Percentiles rank a stretch among this genome's conserved stretches.
These are phyloP conservation scores for Clitopilus passeckerianus DNA, from an alignment of 768 basidiomycete genomes.

Conservation along the genomic window DNA sequence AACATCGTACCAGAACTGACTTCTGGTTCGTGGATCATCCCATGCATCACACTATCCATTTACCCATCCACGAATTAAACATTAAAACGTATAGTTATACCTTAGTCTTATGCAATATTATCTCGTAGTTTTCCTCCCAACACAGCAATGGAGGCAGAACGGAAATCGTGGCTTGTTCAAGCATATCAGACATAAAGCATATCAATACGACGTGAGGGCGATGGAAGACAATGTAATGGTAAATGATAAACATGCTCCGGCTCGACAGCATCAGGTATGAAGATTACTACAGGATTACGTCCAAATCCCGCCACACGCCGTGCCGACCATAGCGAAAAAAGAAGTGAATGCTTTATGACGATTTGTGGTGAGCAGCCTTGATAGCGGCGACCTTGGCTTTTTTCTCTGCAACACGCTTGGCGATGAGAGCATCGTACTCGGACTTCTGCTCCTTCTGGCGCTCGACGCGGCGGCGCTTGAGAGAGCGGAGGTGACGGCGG, in stretches of 20 bases:
- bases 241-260: neutral
- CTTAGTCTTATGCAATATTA: neutral
- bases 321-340: neutral
- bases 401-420: slow-evolving; percentile 91
- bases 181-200: neutral
- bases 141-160: neutral
- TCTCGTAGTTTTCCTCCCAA: neutral
- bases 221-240: neutral
- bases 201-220: neutral
- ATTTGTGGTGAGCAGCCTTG: slow-evolving; percentile 82
- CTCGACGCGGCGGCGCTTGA: slow-evolving; percentile 85
- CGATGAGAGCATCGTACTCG: slow-evolving; percentile 83
- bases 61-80: neutral
- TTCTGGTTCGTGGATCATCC: neutral
- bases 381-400: slow-evolving; percentile 86
- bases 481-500: slow-evolving; percentile 84
- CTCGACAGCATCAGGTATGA: neutral
- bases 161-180: neutral
- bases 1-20: neutral
- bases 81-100: neutral
- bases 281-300: neutral
- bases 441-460: slow-evolving; percentile 92
- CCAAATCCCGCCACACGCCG: neutral
- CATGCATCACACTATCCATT: neutral
- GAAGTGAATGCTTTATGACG: neutral